Evolutionary conservation across 2,329 filamentous ascomycete species (phyloP).

Genomic region (Fusarium lateritium): DNA sequence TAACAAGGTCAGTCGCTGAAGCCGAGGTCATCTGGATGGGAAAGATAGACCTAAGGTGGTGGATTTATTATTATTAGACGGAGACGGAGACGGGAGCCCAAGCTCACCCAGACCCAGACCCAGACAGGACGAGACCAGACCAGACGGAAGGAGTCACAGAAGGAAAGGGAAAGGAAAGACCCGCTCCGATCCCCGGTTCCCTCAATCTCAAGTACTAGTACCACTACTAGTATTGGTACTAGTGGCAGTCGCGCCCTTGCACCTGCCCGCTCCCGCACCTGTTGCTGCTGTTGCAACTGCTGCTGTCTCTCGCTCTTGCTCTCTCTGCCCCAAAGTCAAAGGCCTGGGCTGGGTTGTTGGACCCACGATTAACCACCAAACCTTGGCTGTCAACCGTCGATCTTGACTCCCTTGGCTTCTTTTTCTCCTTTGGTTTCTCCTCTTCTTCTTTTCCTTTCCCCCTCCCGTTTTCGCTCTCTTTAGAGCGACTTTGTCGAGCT

Average conservation of each 20-base stretch:
- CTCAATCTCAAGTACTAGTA: conserved; percentile 26
- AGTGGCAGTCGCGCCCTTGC: neutral
- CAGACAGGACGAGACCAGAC: conserved; percentile 16
- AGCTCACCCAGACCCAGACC: neutral
- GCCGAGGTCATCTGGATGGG: neutral
- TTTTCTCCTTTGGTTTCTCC: conserved; percentile 35
- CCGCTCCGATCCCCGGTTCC: conserved; percentile 37
- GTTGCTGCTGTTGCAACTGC: neutral
- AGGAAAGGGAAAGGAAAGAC: conserved; percentile 24
- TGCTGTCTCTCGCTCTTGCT: conserved; percentile 5
- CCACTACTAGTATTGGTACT: conserved; percentile 7
- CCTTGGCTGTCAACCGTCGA: conserved; percentile 42
- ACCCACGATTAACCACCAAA: conserved; percentile 43
- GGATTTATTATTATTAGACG: too few species aligned
- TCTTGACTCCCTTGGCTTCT: conserved; percentile 42
- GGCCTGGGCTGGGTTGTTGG: conserved; percentile 16
- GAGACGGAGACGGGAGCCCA: neutral
- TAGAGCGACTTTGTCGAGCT: conserved; percentile 36
- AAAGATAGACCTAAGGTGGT: too few species aligned
- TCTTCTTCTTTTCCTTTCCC: conserved; percentile 17
- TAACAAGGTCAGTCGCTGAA: conserved; percentile 3
- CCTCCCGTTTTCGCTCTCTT: conserved; percentile 38
- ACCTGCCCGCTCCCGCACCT: conserved; percentile 1
- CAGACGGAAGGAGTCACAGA: conserved; percentile 39
- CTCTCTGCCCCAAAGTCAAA: neutral